These are phyloP conservation scores for Hura crepitans DNA, from an alignment of 441 rosid genomes.

Conservation along the genomic window DNA sequence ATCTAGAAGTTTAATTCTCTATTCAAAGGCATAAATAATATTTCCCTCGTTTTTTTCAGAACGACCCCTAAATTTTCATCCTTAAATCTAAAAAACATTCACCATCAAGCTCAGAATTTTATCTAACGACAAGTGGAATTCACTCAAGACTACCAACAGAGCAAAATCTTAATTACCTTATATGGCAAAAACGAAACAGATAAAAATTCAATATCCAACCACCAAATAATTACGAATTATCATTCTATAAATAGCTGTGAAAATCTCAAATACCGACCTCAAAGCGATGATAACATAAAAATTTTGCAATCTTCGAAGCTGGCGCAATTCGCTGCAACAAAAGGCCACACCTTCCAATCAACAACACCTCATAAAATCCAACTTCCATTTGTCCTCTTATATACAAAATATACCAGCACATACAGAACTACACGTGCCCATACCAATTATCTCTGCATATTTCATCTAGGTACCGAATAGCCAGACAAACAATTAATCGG, in stretches of 20 bases:
- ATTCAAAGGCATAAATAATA: constrained; percentile 17
- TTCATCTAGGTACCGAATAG: not conserved
- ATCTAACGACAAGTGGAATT: not conserved
- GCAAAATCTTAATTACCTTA: constrained; percentile 4
- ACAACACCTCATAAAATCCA: constrained; percentile 25
- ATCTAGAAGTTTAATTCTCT: constrained; percentile 20
- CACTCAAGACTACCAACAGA: not conserved
- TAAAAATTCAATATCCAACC: constrained; percentile 12
- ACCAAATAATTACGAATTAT: not conserved
- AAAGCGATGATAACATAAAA: constrained; percentile 17
- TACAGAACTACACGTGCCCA: constrained; percentile 3
- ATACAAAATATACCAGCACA: not conserved
- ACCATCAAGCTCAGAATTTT: not conserved
- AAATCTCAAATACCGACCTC: constrained; percentile 26
- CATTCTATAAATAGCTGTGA: constrained; percentile 26
- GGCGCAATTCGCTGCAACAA: constrained; percentile 34
- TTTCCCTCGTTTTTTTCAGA: constrained; percentile 14
- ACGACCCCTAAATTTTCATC: constrained; percentile 16
- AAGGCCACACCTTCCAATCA: constrained; percentile 36
- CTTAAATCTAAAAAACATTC: constrained; percentile 18
- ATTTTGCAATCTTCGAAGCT: constrained; percentile 29
- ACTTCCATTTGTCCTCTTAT: constrained; percentile 31
- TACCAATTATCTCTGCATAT: not conserved
- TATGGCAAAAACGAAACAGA: not conserved
- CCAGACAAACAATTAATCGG: not conserved